Percentiles rank a stretch among this genome's conserved stretches.
These are phyloP conservation scores for Poronia punctata DNA, from an alignment of 495 filamentous ascomycete genomes.

Conservation along the genomic window DNA sequence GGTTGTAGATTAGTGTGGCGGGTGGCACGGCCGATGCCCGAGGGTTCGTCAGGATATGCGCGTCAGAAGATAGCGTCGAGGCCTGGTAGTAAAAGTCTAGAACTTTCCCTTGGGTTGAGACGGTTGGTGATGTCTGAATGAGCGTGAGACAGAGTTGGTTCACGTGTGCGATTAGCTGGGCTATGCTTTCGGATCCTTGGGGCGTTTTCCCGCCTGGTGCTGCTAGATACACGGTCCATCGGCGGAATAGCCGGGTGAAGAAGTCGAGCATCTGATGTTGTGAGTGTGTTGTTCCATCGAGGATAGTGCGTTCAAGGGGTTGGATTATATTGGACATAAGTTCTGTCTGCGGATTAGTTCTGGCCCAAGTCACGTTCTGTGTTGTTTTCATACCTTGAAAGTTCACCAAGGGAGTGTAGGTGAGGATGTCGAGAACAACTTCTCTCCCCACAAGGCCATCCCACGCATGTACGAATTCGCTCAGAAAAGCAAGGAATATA, in stretches of 20 bases:
- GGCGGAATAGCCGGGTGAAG: constrained; percentile 61
- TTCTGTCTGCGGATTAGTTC: constrained; percentile 35
- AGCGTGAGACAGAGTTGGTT: constrained; percentile 57
- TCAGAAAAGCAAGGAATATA: constrained; percentile 56
- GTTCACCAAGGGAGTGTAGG: constrained; percentile 52
- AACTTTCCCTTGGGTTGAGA: constrained; percentile 42
- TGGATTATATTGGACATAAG: constrained; percentile 42
- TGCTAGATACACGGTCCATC: constrained; percentile 54
- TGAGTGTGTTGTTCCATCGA: constrained; percentile 44
- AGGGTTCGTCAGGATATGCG: constrained; percentile 21
- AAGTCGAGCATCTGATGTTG: constrained; percentile 56
- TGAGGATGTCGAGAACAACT: constrained; percentile 58
- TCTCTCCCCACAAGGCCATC: constrained; percentile 54
- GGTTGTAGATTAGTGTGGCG: constrained; percentile 59
- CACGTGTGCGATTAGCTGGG: constrained; percentile 48
- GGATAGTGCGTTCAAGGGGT: constrained; percentile 51
- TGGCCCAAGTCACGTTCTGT: too few species aligned
- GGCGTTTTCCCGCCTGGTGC: constrained; percentile 19
- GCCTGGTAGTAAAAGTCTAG: constrained; percentile 63
- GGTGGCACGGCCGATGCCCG: constrained; percentile 52
- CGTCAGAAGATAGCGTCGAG: constrained; percentile 49
- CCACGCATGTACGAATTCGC: constrained; percentile 58
- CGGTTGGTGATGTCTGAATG: constrained; percentile 39
- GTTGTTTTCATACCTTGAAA: too few species aligned
- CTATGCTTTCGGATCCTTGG: constrained; percentile 30